Percentiles rank a stretch among this genome's conserved stretches.
Conservation (phyloP, 2,329 filamentous ascomycete species). For the Esteya vermicola region DNA sequence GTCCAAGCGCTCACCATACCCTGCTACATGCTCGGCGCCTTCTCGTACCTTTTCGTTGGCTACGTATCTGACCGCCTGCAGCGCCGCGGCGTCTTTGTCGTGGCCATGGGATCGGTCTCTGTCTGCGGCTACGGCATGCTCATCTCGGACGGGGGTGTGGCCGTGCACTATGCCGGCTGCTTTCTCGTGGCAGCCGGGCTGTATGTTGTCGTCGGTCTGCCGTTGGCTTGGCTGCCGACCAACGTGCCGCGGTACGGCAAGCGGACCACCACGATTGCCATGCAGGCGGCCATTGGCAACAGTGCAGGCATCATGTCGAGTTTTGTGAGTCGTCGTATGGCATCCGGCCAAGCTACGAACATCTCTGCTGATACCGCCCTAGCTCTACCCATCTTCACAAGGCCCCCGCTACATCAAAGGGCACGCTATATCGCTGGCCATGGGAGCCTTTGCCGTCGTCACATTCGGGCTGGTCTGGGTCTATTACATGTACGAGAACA, state of each 20-base stretch:
- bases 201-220: conserved; percentile 45
- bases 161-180: conserved; percentile 51
- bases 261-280: conserved; percentile 26
- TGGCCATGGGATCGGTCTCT: conserved; percentile 46
- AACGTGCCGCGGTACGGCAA: conserved; percentile 67
- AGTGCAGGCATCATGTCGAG: conserved; percentile 39
- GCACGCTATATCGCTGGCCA: conserved; percentile 44
- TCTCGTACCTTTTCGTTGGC: conserved; percentile 52
- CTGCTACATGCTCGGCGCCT: conserved; percentile 59
- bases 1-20: conserved; percentile 68
- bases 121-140: conserved; percentile 57
- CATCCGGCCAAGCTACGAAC: conserved; percentile 24
- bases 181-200: conserved; percentile 63
- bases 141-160: conserved; percentile 42
- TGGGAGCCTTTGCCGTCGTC: conserved; percentile 39
- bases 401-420: conserved; percentile 48
- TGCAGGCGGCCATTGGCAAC: conserved; percentile 9
- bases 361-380: too few species aligned
- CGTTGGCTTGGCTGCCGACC: conserved; percentile 44
- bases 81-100: conserved; percentile 48
- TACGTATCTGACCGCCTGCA: conserved; percentile 54
- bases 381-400: too few species aligned
- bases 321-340: too few species aligned
- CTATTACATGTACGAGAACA: conserved; percentile 29
- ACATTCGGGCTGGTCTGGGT: conserved; percentile 40